Base-by-base conservation (phyloP, 176 grass and related monocot species). In the Triticum dicoccoides region DNA sequence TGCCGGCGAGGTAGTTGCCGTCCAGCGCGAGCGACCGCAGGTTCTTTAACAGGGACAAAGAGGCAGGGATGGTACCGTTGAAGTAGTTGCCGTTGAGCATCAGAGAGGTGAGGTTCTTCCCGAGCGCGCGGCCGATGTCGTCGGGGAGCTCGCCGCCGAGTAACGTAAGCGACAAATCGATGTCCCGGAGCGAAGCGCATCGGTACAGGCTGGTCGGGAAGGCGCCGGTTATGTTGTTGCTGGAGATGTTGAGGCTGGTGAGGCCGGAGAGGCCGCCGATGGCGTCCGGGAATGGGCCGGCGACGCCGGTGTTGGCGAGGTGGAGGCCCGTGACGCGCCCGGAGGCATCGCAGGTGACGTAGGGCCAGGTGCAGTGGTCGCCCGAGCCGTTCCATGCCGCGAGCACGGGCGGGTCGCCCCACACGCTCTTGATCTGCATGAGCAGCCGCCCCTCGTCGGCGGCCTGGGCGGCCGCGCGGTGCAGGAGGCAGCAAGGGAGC, bases 361-460 rank as follows among this genome's bases (percentile, higher is more conserved):
- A 61, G 2, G 59, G 45, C 96, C 96, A 98, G 11, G 8, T 14
- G 93, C 93, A 95, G 88, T 90, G 77, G 66, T 80, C 32, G 65
- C 45, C 47, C 38, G 76, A 8, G 76, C 42, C 69, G 56, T 47
- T 86, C 93, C 96, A 93, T 4, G 72, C 69, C 37, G 86, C 68
- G 59, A 98, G 91, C 61, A 17, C 85, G 1, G 69, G 0, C 68
- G 88, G 92, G 73, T 89, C 30, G 13, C 58, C 51, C 93, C 89
- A 94, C 15, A 80, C 91, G 59, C 65, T 0, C 84, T 94, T 95
- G 84, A 95, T 89, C 64, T 34, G 54, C 8, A 94, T 35, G 17
- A 98, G 86, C 18, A 88, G 71, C 34, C 1, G 70, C 77, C 24
- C 45, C n/a, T 98, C 96, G 39, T 18, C 45, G 10, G n/a, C 1